Evolutionary conservation across 345 rosid species (phyloP), one percentile per base, ranked within the genome.

Genomic region (Salix udensis): DNA sequence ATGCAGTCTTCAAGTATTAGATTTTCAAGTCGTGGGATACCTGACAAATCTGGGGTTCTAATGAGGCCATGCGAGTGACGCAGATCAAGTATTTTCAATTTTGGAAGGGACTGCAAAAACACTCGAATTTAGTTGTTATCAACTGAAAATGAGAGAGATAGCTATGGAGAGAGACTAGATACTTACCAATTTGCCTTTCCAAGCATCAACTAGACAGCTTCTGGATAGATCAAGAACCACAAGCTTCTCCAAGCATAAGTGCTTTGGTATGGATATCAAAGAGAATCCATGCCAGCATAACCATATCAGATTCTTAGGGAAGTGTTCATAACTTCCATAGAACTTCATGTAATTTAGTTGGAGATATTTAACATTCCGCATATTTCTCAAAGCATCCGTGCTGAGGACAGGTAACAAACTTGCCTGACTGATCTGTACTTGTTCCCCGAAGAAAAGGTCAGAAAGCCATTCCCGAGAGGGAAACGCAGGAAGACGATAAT

Each of bases 121-220:
- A 34, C 50, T 14, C 1, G 6, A 66, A 4, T 15, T 15, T 15
- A 68, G 48, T 40, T 7, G 31, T 23, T 3, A 37, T 21, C 15
- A 10, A 39, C 0, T 8, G 42, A 39, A 39, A 0, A 39, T 8
- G 11, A 7, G 2, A 39, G 0, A 10, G 11, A 5, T 8, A 18
- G 28, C 5, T 19, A 40, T 23, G 23, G 34, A 69, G 21, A n/a
- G 7, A 10, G 46, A 11, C 10, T 12, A 23, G 31, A 4, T 10
- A 40, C 72, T 23, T 69, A 69, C 55, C 72, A 28, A 5, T 42
- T 39, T 69, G 44, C 58, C 58, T 42, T 69, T 69, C 72, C 72
- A 69, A 69, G 24, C 55, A 23, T 44, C 14, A 7, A 14, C 46
- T 11, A 69, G 24, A 14, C 21, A 44, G 50, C 72, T 69, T 9